Percentiles rank a stretch among this genome's conserved stretches.
Conservation (phyloP, 441 rosid species). For the Sinapis alba region DNA sequence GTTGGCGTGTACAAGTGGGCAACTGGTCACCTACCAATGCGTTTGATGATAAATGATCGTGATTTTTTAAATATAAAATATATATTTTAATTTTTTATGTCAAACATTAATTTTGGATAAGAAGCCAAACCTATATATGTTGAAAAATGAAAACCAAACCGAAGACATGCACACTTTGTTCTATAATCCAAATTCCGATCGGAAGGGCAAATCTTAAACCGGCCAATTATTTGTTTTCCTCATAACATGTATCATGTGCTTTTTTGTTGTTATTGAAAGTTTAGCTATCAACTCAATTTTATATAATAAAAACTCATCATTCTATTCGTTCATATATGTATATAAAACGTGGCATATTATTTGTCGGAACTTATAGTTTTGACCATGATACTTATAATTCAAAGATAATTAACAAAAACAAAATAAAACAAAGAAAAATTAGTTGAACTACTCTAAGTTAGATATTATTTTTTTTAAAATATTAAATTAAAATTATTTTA, state of each 20-base stretch:
- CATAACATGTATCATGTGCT: not conserved
- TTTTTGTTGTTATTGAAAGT: not conserved
- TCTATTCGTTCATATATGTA: not conserved
- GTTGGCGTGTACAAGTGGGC: slow-evolving; percentile 42
- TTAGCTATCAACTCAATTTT: not conserved
- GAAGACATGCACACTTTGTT: not conserved
- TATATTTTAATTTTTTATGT: not conserved
- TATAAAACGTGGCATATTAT: not conserved
- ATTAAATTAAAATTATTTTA: too few species aligned
- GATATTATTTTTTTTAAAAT: too few species aligned
- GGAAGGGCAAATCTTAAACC: not conserved
- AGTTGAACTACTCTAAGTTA: too few species aligned
- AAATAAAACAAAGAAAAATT: too few species aligned
- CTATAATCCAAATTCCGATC: not conserved
- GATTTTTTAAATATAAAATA: not conserved
- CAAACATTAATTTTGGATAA: slow-evolving; percentile 6
- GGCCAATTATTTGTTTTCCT: not conserved
- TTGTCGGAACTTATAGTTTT: not conserved
- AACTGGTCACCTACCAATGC: slow-evolving; percentile 38
- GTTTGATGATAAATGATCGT: slow-evolving; percentile 31
- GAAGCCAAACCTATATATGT: not conserved
- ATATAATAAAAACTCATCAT: not conserved
- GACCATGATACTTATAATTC: not conserved
- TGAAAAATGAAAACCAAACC: not conserved
- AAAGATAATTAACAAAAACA: too few species aligned